Percentiles rank a stretch among this genome's conserved stretches.
Conservation (phyloP, 352 stramenopile genomes). For the Globisporangium carolinianum region DNA sequence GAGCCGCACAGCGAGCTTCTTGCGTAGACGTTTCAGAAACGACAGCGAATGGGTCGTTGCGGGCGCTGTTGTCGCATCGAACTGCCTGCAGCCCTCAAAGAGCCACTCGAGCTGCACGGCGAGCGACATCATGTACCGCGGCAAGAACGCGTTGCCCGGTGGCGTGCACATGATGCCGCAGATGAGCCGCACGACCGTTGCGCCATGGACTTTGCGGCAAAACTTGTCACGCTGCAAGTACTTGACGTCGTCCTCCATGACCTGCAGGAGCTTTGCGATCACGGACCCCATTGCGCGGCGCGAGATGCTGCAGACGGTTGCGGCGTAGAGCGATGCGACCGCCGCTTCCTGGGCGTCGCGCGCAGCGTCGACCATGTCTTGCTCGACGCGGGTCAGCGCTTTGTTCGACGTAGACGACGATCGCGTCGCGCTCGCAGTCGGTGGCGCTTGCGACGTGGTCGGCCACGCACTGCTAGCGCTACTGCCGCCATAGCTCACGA, state of each 20-base stretch:
- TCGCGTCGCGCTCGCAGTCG: neutral
- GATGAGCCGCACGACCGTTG: constrained; percentile 63
- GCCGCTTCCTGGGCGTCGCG: constrained; percentile 60
- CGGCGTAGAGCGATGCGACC: constrained; percentile 72
- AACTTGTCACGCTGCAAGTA: constrained; percentile 50
- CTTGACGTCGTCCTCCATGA: constrained; percentile 80
- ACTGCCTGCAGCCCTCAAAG: constrained; percentile 49
- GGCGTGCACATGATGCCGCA: constrained; percentile 70
- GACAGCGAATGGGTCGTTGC: neutral
- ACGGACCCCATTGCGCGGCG: constrained; percentile 73
- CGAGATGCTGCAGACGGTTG: constrained; percentile 77
- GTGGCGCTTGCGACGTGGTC: neutral
- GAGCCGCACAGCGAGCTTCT: constrained; percentile 70
- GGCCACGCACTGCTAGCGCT: neutral
- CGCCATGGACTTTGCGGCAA: constrained; percentile 55
- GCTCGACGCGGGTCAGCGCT: constrained; percentile 39
- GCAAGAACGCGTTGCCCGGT: constrained; percentile 60
- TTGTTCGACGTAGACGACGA: neutral
- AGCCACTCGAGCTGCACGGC: constrained; percentile 68
- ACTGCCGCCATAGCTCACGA: neutral
- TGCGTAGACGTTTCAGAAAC: constrained; percentile 53
- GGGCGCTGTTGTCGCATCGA: constrained; percentile 18
- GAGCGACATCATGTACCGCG: constrained; percentile 86
- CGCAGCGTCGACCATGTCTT: constrained; percentile 38
- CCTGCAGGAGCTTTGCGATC: constrained; percentile 72